These are phyloP conservation scores for Leccinum boreale DNA, from an alignment of 768 basidiomycete species.

Conservation along the genomic window DNA sequence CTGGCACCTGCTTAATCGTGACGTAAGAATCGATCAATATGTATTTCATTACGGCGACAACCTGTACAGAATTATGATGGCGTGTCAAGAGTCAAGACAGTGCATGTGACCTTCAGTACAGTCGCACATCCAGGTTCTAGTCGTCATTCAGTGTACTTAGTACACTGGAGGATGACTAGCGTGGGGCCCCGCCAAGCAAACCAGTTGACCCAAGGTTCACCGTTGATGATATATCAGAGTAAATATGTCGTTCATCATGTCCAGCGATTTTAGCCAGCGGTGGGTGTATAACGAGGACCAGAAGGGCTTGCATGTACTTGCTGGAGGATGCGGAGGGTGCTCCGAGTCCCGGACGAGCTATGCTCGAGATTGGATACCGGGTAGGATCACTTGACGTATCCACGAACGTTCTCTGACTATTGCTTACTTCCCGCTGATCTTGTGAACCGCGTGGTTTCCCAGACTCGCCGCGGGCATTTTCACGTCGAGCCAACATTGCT, in stretches of 20 bases:
- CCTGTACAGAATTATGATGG: neutral
- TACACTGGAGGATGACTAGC: neutral
- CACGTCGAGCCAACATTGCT: conserved; percentile 33
- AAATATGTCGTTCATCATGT: conserved; percentile 15
- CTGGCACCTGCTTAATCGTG: neutral
- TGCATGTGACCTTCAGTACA: neutral
- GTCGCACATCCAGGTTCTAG: conserved; percentile 33
- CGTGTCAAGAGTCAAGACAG: neutral
- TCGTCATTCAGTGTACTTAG: conserved; percentile 32
- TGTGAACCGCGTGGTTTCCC: neutral
- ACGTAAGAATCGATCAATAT: neutral
- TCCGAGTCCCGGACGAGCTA: neutral
- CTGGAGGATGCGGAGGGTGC: neutral
- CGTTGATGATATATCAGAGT: conserved; percentile 32
- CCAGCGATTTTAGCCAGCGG: neutral
- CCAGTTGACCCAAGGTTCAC: neutral
- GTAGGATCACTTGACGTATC: neutral
- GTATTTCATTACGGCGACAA: neutral
- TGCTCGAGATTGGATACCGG: neutral
- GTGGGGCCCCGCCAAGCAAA: neutral
- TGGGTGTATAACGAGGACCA: neutral
- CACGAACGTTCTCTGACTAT: conserved; percentile 33
- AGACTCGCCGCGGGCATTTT: conserved; percentile 11
- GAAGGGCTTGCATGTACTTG: neutral
- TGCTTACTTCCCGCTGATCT: conserved; percentile 34